A percentile compares a stretch with the other conserved stretches of the same genome.
Evolutionary conservation across 805 yeast genomes (phyloP).

Genomic region (Barnettozyma californica): DNA sequence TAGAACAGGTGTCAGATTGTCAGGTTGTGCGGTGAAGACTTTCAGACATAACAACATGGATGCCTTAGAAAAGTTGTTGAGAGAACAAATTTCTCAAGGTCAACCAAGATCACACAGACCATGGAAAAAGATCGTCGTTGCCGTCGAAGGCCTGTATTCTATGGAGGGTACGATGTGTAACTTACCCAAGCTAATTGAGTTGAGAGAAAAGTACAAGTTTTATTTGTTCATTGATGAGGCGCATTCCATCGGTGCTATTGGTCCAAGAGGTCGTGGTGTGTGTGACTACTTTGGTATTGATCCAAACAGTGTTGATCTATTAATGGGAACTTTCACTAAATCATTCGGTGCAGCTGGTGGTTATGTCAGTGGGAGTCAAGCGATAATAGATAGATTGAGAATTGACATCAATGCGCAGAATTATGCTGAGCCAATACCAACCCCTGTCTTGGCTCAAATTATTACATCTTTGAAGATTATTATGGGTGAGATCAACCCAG

Average conservation of each 20-base stretch:
- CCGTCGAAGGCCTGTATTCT: slow-evolving; percentile 86
- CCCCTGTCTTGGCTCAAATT: slow-evolving; percentile 88
- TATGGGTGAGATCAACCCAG: slow-evolving; percentile 77
- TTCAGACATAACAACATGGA: slow-evolving; percentile 89
- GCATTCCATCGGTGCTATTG: slow-evolving; percentile 98
- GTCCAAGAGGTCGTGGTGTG: slow-evolving; percentile 89
- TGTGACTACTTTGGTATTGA: slow-evolving; percentile 87
- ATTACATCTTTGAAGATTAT: slow-evolving; percentile 73
- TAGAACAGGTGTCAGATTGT: slow-evolving; percentile 86
- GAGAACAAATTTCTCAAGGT: slow-evolving; percentile 54
- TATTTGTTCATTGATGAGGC: slow-evolving; percentile 95
- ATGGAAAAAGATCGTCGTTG: slow-evolving; percentile 82
- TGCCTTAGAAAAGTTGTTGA: slow-evolving; percentile 66
- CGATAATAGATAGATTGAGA: slow-evolving; percentile 68
- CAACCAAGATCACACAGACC: slow-evolving; percentile 88
- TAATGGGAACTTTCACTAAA: slow-evolving; percentile 98
- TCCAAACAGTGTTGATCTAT: slow-evolving; percentile 71
- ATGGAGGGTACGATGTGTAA: slow-evolving; percentile 77
- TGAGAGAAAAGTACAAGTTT: slow-evolving; percentile 84
- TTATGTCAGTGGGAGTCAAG: slow-evolving; percentile 74
- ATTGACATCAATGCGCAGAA: slow-evolving; percentile 64
- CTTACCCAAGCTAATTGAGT: slow-evolving; percentile 59
- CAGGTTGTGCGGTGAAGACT: slow-evolving; percentile 90
- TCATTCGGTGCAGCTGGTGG: slow-evolving; percentile 99
- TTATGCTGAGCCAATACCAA: slow-evolving; percentile 84